These are phyloP conservation scores for Amanita exitialis DNA, from an alignment of 768 basidiomycete genomes.

Conservation along the genomic window DNA sequence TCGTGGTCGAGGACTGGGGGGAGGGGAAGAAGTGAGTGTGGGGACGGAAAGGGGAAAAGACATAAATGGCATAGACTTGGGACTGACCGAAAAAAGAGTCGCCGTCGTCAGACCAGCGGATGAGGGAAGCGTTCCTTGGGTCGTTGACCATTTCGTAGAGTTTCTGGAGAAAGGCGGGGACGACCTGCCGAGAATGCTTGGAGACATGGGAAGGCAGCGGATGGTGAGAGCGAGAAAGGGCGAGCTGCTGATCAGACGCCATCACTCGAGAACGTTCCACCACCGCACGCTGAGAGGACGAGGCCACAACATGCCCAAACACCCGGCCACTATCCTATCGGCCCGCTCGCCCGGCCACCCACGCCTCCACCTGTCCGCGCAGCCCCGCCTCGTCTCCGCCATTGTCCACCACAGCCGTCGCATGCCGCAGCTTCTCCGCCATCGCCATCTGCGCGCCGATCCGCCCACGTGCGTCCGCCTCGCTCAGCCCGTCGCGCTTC, in stretches of 20 bases:
- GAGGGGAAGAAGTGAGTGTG: not conserved
- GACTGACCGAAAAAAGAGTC: slow-evolving; percentile 88
- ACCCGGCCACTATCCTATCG: too few relatives aligned
- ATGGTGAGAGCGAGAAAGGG: slow-evolving; percentile 26
- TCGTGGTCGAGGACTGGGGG: slow-evolving; percentile 80
- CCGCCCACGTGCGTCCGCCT: slow-evolving; percentile 61
- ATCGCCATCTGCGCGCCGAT: slow-evolving; percentile 78
- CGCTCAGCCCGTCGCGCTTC: slow-evolving; percentile 56
- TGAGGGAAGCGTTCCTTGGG: slow-evolving; percentile 68
- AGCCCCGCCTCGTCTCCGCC: slow-evolving; percentile 68
- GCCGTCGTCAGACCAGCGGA: slow-evolving; percentile 85
- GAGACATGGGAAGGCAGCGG: slow-evolving; percentile 18
- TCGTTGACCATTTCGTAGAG: slow-evolving; percentile 94
- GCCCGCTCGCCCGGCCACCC: too few relatives aligned
- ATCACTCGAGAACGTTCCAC: slow-evolving; percentile 15
- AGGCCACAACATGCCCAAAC: not conserved
- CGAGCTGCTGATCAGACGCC: slow-evolving; percentile 47
- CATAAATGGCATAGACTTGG: not conserved
- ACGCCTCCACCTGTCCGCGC: slow-evolving; percentile 37
- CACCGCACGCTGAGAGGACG: not conserved
- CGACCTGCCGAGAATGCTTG: slow-evolving; percentile 26
- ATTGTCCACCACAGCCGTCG: slow-evolving; percentile 84
- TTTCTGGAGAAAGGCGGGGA: slow-evolving; percentile 87
- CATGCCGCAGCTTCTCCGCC: slow-evolving; percentile 69
- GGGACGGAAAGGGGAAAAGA: not conserved